Evolutionary conservation across 257 asterid species (phyloP).

Genomic region (Mentha longifolia): DNA sequence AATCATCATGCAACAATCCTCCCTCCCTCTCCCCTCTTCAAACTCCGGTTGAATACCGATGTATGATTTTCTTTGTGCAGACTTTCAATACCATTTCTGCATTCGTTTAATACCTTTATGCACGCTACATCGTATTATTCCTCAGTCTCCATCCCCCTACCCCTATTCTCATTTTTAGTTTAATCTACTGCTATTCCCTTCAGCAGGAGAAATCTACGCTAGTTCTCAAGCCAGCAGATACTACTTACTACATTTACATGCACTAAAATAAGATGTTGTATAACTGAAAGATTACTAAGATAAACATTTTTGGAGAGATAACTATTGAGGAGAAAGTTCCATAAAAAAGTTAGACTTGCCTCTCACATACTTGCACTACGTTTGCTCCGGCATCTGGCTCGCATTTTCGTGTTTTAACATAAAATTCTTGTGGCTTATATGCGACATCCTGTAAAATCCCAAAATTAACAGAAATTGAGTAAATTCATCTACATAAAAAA

Average conservation of each 20-base stretch:
- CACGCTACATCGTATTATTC: no score
- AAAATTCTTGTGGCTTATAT: slow-evolving; percentile 86
- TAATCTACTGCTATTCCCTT: background rate
- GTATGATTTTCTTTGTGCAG: background rate
- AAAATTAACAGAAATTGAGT: background rate
- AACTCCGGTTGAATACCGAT: background rate
- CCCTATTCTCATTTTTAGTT: background rate
- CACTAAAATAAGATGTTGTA: background rate
- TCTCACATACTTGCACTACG: slow-evolving; percentile 80
- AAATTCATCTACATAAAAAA: background rate
- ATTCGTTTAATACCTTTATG: no score
- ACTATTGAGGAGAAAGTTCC: slow-evolving; percentile 19
- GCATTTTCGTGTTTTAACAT: slow-evolving; percentile 87
- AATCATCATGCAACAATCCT: background rate
- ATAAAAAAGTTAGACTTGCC: slow-evolving; percentile 55
- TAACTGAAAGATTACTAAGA: background rate
- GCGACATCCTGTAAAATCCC: slow-evolving; percentile 71
- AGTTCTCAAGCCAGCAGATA: background rate
- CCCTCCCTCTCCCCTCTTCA: no score
- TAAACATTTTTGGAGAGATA: background rate
- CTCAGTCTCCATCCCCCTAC: background rate
- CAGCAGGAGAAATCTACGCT: background rate
- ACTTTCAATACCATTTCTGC: no score
- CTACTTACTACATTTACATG: background rate
- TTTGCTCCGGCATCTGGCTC: slow-evolving; percentile 78